phyloP scores from a whole-genome alignment of 306 rosid genomes.

The Mimosa pudica region DNA sequence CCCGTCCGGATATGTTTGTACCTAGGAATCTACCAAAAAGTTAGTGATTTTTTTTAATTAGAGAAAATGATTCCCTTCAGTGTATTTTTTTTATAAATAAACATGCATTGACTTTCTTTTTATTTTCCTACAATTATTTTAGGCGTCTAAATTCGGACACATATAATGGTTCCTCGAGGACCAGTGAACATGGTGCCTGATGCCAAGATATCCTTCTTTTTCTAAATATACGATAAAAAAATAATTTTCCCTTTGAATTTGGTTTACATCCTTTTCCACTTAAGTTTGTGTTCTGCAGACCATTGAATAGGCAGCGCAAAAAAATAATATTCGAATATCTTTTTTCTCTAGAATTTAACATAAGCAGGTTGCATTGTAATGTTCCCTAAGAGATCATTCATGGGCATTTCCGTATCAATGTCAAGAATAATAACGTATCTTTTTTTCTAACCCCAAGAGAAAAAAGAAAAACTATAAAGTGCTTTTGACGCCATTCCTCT shows the following conservation, averaged over 20 bases:
- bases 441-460: no score
- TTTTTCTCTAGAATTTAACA: background rate
- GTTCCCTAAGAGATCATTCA: background rate
- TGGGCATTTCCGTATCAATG: background rate
- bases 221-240: background rate
- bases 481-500: background rate
- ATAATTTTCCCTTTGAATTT: background rate
- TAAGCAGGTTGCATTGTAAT: background rate
- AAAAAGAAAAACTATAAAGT: no score
- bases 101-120: background rate
- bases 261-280: background rate
- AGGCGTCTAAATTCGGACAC: background rate
- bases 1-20: background rate
- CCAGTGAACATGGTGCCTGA: background rate
- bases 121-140: background rate
- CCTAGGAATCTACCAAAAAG: background rate
- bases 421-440: background rate
- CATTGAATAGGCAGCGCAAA: background rate
- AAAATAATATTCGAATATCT: background rate
- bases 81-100: background rate
- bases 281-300: background rate
- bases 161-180: background rate
- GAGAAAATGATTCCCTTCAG: background rate
- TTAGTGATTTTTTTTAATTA: background rate
- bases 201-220: background rate